Evolutionary conservation across 2,329 filamentous ascomycete species (phyloP), one percentile per base, ranked within the genome.

Genomic region (Talaromyces sp.): DNA sequence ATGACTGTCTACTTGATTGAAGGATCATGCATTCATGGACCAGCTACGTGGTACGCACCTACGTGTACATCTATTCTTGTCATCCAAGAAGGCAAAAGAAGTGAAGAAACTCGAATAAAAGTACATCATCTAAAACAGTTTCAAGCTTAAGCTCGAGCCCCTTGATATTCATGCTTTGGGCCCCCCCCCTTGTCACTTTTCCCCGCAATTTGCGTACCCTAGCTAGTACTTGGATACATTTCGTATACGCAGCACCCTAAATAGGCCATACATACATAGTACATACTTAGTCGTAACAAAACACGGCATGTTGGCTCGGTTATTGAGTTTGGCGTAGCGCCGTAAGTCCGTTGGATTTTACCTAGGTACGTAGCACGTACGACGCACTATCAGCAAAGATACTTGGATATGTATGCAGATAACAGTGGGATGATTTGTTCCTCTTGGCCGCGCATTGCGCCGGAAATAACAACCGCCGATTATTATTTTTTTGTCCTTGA

Each of bases 381-480:
- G 7, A 47, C 19, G 51, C 2, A 34, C n/a, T 34, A 34, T 34
- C 29, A 27, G 29, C 51, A 53, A 4, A 31, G 29, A 22, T 56
- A 56, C 29, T 36, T 56, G 51, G 5, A 15, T 56, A 36, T 53
- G 49, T 34, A 56, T 56, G 51, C 29, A 34, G 51, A 38, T 38
- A 56, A 36, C 53, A 15, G 53, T 56, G 53, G 53, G 19, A 25
- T 36, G 31, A 56, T 22, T 56, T 56, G 53, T 56, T 56, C 29
- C 31, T 36, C 22, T 56, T 56, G 36, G 56, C 56, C 56, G 56
- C 56, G 56, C 56, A 59, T 45, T 31, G 56, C 56, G 56, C 56
- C 56, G 27, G 15, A 45, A 43, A 59, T 45, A 31, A 11, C 19
- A 43, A 29, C 56, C 22, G 36, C 17, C 13, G 36, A 40, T 59